These are phyloP conservation scores for Canna indica DNA, from an alignment of 176 grass and related monocot genomes.

Conservation along the genomic window DNA sequence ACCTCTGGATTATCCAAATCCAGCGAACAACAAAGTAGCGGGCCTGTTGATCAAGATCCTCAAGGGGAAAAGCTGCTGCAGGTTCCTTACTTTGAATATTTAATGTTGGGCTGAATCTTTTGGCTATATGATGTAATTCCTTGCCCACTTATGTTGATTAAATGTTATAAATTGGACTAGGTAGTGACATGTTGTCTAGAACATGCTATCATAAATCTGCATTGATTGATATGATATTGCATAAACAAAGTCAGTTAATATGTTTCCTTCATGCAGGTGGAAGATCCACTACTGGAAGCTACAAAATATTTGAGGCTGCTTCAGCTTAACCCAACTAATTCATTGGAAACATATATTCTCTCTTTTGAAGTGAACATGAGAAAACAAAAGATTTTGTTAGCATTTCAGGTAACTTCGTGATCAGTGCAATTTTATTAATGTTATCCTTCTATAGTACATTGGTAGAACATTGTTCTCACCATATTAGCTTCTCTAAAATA, in stretches of 20 bases:
- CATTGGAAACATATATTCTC: conserved; percentile 78
- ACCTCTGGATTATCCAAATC: conserved; percentile 58
- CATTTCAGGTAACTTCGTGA: conserved; percentile 61
- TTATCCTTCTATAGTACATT: too few relatives aligned
- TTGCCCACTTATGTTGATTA: too few relatives aligned
- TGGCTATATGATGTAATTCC: too few relatives aligned
- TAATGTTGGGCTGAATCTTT: not conserved
- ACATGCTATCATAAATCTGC: too few relatives aligned
- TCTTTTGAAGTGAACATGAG: conserved; percentile 96
- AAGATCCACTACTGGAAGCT: conserved; percentile 77
- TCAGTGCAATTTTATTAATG: too few relatives aligned
- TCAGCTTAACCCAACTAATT: conserved; percentile 68
- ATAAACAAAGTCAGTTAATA: not conserved
- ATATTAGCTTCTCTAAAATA: too few relatives aligned
- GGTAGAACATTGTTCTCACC: too few relatives aligned
- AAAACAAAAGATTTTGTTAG: conserved; percentile 85
- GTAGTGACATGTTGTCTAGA: not conserved
- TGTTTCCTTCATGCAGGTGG: conserved; percentile 44
- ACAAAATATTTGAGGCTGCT: conserved; percentile 89
- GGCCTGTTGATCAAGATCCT: conserved; percentile 85
- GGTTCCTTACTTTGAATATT: conserved; percentile 22
- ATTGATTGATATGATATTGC: not conserved
- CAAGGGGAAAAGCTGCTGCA: conserved; percentile 79
- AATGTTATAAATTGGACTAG: too few relatives aligned
- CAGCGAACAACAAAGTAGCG: conserved; percentile 60